Evolutionary conservation across 106 monocot genomes (phyloP), one percentile per base, ranked within the genome.

Genomic region (Triglochin maritima): DNA sequence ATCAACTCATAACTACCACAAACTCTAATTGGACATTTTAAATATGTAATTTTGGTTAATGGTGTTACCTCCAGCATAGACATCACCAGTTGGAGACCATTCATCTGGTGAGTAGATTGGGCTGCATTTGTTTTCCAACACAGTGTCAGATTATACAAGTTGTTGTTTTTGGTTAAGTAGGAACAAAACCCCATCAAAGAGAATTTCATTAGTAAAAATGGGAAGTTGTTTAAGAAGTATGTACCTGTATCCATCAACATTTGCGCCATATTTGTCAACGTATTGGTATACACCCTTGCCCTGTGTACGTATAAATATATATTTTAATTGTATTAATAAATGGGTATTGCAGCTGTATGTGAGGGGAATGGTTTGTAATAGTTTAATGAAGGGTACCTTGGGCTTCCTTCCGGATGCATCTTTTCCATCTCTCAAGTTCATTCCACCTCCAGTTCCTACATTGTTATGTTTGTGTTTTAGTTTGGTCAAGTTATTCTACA

Each of bases 161-260:
- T 52, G 2, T 11, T 8, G n/a, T n/a, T 5, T 13, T 5, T 11
- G 8, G 49, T 50, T 46, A 65, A 9, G 17, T 47, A 15, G 43
- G 2, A 49, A 49, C 12, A 10, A 9, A 63, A 1, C 62, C 42
- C 52, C 15, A 6, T 60, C 2, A 4, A 47, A 10, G 56, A 65
- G 14, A 9, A 46, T 6, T 42, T 60, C 57, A 17, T 6, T 6
- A 44, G 12, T 8, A 47, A 47, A 4, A 53, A 57, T 3, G 10
- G 5, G n/a, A 13, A 50, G n/a, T 46, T 11, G 52, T 14, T 9
- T 53, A 3, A 9, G 3, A n/a, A 5, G 6, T 44, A 4, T 55
- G 4, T 55, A 87, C 93, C 94, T 95, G 90, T 95, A 95, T 47
- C 94, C 94, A 74, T 95, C 94, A 57, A 95, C 94, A 68, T 95